Base-by-base conservation (phyloP, 1,284 basidiomycete species). In the Apiotrichum domesticum region DNA sequence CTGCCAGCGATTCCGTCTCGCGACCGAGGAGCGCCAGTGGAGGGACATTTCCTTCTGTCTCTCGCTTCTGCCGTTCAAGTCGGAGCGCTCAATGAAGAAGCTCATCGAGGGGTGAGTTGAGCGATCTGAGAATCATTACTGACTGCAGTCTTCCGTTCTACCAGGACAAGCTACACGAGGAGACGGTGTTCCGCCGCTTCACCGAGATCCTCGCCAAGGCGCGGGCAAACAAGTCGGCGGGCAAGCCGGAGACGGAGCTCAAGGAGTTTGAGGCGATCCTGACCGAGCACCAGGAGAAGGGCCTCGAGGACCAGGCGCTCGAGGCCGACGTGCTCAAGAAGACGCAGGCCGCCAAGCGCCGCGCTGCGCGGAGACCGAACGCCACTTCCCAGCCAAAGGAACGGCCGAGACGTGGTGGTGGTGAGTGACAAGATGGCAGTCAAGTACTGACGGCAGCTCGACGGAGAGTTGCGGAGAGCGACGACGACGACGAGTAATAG, bases 21-120 rank as follows among this genome's bases (percentile, higher is more conserved):
- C 90, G 0, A 87, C 88, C 43, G 91, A 95, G 33, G 84, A 90
- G 34, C 82, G 95, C 32, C 95, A 98, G 74, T 99, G 96, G 95
- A 84, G 91, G 39, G 95, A 99, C 69, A 94, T 98, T 62, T 90
- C 94, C 0, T 98, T 87, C 78, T 99, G 96, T 74, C 79, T 99
- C 3, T 93, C 92, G 0, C 78, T 98, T 3, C 80, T 98, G 34
- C 94, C 93, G 0, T 99, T 91, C 86, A 98, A 98, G 75, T 94
- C 90, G 1, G 95, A 99, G 66, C 83, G 90, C 15, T 93, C 91
- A 0, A 83, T 98, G 71, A 97, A 96, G 84, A 97, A 94, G 75
- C 83, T 98, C 59, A 90, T 94, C 66, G 94, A 98, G 61, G 91
- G 90, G 75, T 77, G 49, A 62, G 72, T 70, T 14, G 37, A 2